Conservation (phyloP, 2,329 filamentous ascomycete genomes). For the Diaporthe vaccinii region DNA sequence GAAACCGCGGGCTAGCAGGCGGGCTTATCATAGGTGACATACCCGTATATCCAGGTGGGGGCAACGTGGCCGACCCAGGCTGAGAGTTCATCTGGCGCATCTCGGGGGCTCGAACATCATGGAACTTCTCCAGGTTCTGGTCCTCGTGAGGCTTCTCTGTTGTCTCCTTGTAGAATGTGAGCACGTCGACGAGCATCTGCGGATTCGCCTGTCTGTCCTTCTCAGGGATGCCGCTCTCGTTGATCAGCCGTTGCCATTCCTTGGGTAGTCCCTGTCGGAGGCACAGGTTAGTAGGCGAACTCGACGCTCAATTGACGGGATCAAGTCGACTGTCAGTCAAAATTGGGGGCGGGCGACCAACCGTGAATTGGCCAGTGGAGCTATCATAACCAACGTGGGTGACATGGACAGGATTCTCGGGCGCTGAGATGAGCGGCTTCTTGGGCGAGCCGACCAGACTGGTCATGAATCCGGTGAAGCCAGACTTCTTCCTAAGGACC, state of each 20-base stretch:
- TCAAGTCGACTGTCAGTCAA: conserved; percentile 40
- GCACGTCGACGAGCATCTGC: conserved; percentile 94
- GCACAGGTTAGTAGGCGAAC: conserved; percentile 42
- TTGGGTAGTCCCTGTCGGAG: conserved; percentile 84
- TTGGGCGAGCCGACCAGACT: conserved; percentile 87
- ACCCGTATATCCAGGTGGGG: conserved; percentile 68
- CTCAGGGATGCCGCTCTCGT: conserved; percentile 95
- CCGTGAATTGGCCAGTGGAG: conserved; percentile 94
- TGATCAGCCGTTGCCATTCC: conserved; percentile 96
- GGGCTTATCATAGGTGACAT: conserved; percentile 79
- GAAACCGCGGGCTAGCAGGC: conserved; percentile 87
- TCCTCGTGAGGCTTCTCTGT: conserved; percentile 85
- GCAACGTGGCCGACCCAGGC: conserved; percentile 58
- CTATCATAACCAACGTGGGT: conserved; percentile 99
- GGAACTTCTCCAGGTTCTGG: conserved; percentile 95
- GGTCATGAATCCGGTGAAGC: conserved; percentile 89
- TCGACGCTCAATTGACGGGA: conserved; percentile 37
- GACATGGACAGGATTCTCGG: conserved; percentile 97
- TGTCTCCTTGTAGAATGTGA: conserved; percentile 97
- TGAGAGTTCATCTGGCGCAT: conserved; percentile 59
- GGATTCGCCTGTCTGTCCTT: conserved; percentile 96
- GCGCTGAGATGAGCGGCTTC: conserved; percentile 94
- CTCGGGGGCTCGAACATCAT: conserved; percentile 79
- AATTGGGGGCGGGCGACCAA: conserved; percentile 60
- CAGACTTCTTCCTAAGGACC: conserved; percentile 84